Evolutionary conservation across 1,139 yeast genomes (phyloP), one percentile per base, ranked within the genome.

Genomic region (Magnusiomyces ingens): DNA sequence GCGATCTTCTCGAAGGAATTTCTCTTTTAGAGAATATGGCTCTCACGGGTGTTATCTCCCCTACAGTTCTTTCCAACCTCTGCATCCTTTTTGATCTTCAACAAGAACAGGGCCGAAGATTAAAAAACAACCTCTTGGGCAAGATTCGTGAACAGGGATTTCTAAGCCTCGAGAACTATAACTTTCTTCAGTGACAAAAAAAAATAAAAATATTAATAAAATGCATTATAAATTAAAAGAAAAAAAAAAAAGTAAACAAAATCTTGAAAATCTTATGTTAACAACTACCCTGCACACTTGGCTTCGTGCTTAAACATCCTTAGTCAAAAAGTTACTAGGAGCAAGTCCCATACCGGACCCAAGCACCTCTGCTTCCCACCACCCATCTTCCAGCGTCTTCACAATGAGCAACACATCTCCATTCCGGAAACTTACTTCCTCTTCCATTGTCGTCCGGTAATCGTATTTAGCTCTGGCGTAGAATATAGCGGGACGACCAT

Each of bases 301-400:
- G n/a, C n/a, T n/a, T 26, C 8, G 8, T 26, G 4, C 32, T 26
- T 8, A 26, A 26, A 26, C 32, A 8, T 26, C 32, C 8, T 8
- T 56, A 44, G 62, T 60, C 58, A 70, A 58, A 59, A 73, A 88
- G 63, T 89, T 88, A 55, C 91, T 86, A 12, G 96, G 96, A 2
- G 90, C 93, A 52, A 88, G 75, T 0, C 96, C 96, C 10, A 81
- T 74, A n/a, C 65, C 62, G 32, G 62, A 60, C 11, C 78, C 79
- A 8, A 79, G 74, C 51, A 85, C 80, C 65, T 89, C 95, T 58
- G 88, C 85, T 61, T 84, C 83, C 84, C 85, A 89, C 96, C 96
- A 89, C 38, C 90, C 89, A 64, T 89, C 96, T 53, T 85, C 91
- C 67, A 88, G 95, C 74, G 78, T 84, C 60, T 81, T 81, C 26